A percentile compares a stretch with the other conserved stretches of the same genome.
Conservation (phyloP, 768 basidiomycete species). For the Suillus clintonianus region DNA sequence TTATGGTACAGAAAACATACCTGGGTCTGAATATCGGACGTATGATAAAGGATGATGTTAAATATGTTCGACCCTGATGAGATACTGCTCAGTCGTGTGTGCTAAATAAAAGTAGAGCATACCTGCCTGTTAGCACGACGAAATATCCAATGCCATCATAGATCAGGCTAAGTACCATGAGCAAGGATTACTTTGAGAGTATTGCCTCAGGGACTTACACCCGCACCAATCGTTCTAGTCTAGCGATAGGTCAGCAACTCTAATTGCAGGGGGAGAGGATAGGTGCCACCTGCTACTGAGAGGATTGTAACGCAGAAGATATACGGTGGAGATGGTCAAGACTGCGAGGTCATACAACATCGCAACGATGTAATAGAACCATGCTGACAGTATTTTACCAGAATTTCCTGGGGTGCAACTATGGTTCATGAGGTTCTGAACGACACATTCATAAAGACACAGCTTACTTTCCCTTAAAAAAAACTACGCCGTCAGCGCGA, state of each 20-base stretch:
- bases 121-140: constrained; percentile 52
- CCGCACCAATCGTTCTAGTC: constrained; percentile 26
- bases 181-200: constrained; percentile 7
- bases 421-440: constrained; percentile 2
- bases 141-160: constrained; percentile 73
- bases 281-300: constrained; percentile 24
- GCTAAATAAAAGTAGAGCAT: background rate
- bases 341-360: constrained; percentile 59
- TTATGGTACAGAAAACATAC: constrained; percentile 35
- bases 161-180: constrained; percentile 51
- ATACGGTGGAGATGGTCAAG: constrained; percentile 50
- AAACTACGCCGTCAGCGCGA: background rate
- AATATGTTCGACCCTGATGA: constrained; percentile 48
- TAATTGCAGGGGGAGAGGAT: background rate
- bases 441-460: background rate
- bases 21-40: constrained; percentile 41
- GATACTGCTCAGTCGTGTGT: constrained; percentile 31
- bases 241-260: constrained; percentile 11
- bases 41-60: constrained; percentile 52
- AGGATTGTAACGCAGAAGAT: constrained; percentile 48
- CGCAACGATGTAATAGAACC: constrained; percentile 59
- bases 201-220: constrained; percentile 36
- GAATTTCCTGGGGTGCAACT: constrained; percentile 51
- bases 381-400: constrained; percentile 41
- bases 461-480: constrained; percentile 39